Percentiles rank a stretch among this genome's conserved stretches.
Evolutionary conservation across 2,329 filamentous ascomycete species (phyloP).

Genomic region (Huntiella abstrusa): DNA sequence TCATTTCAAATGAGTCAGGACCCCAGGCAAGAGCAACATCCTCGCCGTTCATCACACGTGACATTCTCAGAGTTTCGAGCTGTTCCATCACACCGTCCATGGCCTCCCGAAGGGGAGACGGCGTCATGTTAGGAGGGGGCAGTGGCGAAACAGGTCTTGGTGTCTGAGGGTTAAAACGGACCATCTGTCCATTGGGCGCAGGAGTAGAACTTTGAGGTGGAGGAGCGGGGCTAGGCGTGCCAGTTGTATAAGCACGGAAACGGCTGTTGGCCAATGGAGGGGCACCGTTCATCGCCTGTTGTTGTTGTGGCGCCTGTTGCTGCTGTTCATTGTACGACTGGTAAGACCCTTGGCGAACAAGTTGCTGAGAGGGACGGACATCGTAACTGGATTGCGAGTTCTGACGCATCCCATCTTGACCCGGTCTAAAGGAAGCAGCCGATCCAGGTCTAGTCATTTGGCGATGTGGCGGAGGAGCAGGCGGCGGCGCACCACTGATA

Average conservation of each 20-base stretch:
- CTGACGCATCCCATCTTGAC: constrained; percentile 13
- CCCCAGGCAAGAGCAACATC: constrained; percentile 51
- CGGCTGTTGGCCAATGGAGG: constrained; percentile 7
- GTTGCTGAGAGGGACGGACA: constrained; percentile 14
- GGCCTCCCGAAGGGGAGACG: constrained; percentile 77
- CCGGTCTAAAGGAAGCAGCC: constrained; percentile 19
- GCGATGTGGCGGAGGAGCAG: constrained; percentile 69
- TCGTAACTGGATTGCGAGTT: constrained; percentile 13
- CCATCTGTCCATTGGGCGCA: background rate
- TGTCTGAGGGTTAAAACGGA: constrained; percentile 23
- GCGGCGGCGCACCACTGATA: constrained; percentile 44
- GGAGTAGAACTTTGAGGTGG: constrained; percentile 1
- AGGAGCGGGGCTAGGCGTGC: constrained; percentile 1
- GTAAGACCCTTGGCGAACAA: constrained; percentile 19
- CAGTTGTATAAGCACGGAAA: constrained; percentile 9
- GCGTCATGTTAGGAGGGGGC: constrained; percentile 59
- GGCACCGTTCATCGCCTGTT: background rate
- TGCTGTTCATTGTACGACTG: constrained; percentile 16
- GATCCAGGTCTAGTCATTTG: constrained; percentile 31
- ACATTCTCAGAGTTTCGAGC: constrained; percentile 60
- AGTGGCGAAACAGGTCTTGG: constrained; percentile 42
- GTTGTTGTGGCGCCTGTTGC: background rate
- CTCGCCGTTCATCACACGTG: constrained; percentile 27
- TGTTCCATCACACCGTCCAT: constrained; percentile 99
- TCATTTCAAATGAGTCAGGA: constrained; percentile 60